These are phyloP conservation scores for Pseudogymnoascus sp. DNA, from an alignment of 2,329 filamentous ascomycete species.

Conservation along the genomic window DNA sequence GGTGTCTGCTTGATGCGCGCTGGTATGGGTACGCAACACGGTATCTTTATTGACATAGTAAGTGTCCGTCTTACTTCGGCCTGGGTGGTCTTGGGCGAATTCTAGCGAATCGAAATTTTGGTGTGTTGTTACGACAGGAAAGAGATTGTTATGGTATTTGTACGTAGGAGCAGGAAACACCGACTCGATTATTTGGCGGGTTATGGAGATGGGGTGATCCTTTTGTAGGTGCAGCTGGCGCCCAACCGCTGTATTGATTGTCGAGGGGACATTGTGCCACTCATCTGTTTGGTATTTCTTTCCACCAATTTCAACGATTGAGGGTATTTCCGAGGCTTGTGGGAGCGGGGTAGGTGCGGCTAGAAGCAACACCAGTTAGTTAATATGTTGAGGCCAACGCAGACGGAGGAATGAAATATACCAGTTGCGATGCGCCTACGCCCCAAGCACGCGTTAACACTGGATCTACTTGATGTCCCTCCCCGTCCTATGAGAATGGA, in stretches of 20 bases:
- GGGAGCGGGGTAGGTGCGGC: background rate
- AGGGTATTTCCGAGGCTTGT: background rate
- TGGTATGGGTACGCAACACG: constrained; percentile 86
- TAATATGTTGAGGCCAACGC: background rate
- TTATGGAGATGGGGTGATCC: constrained; percentile 85
- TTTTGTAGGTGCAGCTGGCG: constrained; percentile 82
- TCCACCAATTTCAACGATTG: constrained; percentile 30
- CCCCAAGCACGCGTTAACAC: constrained; percentile 20
- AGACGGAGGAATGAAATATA: constrained; percentile 12
- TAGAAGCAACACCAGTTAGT: background rate
- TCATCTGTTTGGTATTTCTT: constrained; percentile 59
- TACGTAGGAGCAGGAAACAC: constrained; percentile 69
- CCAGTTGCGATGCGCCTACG: constrained; percentile 25
- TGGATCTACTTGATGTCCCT: constrained; percentile 14
- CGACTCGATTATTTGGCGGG: constrained; percentile 84
- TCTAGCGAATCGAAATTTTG: constrained; percentile 98
- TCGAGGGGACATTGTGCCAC: constrained; percentile 78
- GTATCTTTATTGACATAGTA: constrained; percentile 87
- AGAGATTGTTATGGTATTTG: constrained; percentile 68
- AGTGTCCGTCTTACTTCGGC: constrained; percentile 79
- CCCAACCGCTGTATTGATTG: constrained; percentile 65
- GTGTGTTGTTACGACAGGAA: constrained; percentile 72
- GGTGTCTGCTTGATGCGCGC: constrained; percentile 80
- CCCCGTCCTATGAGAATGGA: constrained; percentile 22
- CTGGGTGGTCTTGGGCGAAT: constrained; percentile 80